A percentile compares a stretch with the other conserved stretches of the same genome.
These are phyloP conservation scores for Sporisorium exsertum DNA, from an alignment of 1,284 basidiomycete species.

Conservation along the genomic window DNA sequence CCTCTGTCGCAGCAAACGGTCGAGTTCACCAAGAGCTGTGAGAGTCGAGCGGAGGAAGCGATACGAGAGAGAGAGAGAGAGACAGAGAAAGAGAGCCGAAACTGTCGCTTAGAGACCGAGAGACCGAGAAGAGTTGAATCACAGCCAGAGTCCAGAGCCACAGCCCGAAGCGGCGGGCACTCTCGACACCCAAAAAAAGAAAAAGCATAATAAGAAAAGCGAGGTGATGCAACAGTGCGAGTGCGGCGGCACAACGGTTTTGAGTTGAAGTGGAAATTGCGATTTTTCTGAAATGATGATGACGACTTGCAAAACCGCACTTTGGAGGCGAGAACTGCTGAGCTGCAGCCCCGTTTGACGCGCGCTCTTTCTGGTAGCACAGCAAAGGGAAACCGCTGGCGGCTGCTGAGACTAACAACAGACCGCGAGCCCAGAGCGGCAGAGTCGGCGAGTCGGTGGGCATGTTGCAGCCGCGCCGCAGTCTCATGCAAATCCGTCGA, in stretches of 20 bases:
- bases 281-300: background rate
- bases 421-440: background rate
- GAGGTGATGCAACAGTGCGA: conserved; percentile 7
- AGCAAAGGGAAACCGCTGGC: background rate
- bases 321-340: background rate
- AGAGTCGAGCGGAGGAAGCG: background rate
- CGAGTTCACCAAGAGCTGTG: background rate
- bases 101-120: background rate
- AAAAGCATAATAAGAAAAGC: background rate
- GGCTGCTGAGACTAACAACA: background rate
- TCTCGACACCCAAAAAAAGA: background rate
- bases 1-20: background rate
- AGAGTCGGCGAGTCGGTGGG: no score
- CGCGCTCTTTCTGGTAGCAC: background rate
- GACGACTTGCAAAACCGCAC: background rate
- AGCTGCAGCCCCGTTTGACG: background rate
- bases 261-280: no score
- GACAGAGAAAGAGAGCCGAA: background rate
- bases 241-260: background rate
- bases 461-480: no score
- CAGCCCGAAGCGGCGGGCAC: background rate
- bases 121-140: background rate
- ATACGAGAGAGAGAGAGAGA: background rate
- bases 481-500: no score
- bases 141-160: background rate